These are phyloP conservation scores for Metschnikowia anglica DNA, from an alignment of 805 yeast genomes.

Conservation along the genomic window DNA sequence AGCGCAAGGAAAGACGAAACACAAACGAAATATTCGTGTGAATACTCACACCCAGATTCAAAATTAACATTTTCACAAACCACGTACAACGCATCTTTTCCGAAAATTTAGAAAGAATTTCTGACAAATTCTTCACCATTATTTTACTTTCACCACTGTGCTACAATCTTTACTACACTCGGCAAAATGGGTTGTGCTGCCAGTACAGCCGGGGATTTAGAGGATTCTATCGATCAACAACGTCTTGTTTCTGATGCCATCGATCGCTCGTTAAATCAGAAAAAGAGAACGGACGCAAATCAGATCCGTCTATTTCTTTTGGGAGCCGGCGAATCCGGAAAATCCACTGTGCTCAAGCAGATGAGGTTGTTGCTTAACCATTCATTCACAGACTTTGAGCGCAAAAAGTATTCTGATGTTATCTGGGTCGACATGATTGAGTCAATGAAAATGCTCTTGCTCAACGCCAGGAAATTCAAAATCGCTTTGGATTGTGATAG, in stretches of 20 bases:
- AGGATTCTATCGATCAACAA: constrained; percentile 51
- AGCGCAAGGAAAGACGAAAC: background rate
- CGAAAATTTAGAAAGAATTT: background rate
- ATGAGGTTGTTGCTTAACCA: constrained; percentile 81
- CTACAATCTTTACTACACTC: too few species aligned
- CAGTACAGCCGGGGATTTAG: constrained; percentile 45
- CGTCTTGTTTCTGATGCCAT: constrained; percentile 59
- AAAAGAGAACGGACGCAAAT: constrained; percentile 51
- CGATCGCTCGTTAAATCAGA: constrained; percentile 57
- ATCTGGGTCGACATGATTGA: constrained; percentile 92
- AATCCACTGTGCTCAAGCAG: constrained; percentile 89
- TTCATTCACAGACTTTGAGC: constrained; percentile 78
- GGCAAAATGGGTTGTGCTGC: constrained; percentile 68
- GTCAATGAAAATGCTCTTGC: constrained; percentile 70
- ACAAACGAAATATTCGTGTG: background rate
- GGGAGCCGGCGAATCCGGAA: constrained; percentile 95
- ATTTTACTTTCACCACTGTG: too few species aligned
- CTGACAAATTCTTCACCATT: background rate
- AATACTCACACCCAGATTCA: too few species aligned
- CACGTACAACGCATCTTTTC: background rate
- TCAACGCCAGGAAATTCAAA: constrained; percentile 69
- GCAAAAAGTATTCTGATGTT: constrained; percentile 76
- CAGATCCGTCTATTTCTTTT: constrained; percentile 72
- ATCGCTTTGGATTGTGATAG: constrained; percentile 66
- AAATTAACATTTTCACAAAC: background rate